Conservation (phyloP, 2,329 filamentous ascomycete genomes). For the Colletotrichum paranaense region DNA sequence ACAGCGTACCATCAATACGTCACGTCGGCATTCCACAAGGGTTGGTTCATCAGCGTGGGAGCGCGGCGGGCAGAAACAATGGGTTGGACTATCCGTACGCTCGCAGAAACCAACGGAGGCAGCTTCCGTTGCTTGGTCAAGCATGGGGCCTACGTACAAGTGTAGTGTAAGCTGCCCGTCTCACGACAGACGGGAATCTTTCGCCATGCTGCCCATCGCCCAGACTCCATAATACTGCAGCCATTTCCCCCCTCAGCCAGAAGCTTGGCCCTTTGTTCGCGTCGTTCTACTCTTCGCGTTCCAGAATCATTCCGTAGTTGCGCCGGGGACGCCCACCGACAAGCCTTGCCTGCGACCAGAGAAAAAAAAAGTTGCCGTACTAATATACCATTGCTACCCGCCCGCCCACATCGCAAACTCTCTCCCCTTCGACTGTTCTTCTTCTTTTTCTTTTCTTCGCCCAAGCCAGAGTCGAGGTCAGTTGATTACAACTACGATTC, state of each 20-base stretch:
- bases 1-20: constrained; percentile 17
- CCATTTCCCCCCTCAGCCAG: not conserved
- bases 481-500: not conserved
- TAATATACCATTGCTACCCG: not conserved
- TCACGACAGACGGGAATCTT: constrained; percentile 7
- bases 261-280: constrained; percentile 3
- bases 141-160: not conserved
- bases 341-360: not conserved
- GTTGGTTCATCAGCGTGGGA: not conserved
- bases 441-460: not conserved
- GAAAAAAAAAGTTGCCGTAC: not conserved
- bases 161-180: constrained; percentile 1
- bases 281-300: constrained; percentile 1
- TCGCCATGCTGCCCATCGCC: constrained; percentile 10
- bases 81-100: not conserved
- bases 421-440: not conserved
- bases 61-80: too few species aligned
- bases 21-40: constrained; percentile 2
- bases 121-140: constrained; percentile 1
- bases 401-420: not conserved
- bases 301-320: constrained; percentile 27
- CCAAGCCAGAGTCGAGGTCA: not conserved
- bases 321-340: constrained; percentile 24
- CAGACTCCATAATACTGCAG: constrained; percentile 28
- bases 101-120: not conserved